Evolutionary conservation across 2,329 filamentous ascomycete genomes (phyloP).

Genomic region (Aotearoamyces nothofagi): DNA sequence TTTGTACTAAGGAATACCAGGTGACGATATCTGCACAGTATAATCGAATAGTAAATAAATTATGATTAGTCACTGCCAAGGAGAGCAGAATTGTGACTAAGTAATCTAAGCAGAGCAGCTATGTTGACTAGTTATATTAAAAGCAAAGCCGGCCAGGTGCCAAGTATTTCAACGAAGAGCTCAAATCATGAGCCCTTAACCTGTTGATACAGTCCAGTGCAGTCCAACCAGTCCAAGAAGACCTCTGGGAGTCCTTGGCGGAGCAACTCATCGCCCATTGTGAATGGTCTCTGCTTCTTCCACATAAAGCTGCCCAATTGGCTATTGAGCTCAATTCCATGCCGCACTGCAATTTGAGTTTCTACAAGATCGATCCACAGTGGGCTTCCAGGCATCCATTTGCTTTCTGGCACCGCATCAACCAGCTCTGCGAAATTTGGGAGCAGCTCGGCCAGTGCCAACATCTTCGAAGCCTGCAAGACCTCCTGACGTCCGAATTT

Average conservation of each 20-base stretch:
- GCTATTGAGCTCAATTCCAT: not conserved
- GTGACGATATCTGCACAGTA: too few species aligned
- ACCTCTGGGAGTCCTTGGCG: conserved; percentile 5
- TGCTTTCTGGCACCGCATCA: not conserved
- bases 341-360: not conserved
- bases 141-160: too few species aligned
- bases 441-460: conserved; percentile 1
- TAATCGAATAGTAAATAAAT: too few species aligned
- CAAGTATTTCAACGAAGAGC: too few species aligned
- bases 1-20: too few species aligned
- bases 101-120: too few species aligned
- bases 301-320: conserved; percentile 3
- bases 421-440: conserved; percentile 1
- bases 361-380: conserved; percentile 3
- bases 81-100: too few species aligned
- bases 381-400: conserved; percentile 4
- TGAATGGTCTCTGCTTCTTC: conserved; percentile 1
- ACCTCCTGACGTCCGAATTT: conserved; percentile 1
- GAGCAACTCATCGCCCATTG: conserved; percentile 5
- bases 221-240: conserved; percentile 4
- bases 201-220: conserved; percentile 2
- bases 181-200: too few species aligned
- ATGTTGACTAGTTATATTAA: too few species aligned
- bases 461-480: conserved; percentile 1
- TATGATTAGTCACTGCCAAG: too few species aligned